phyloP scores from a whole-genome alignment of 2,329 filamentous ascomycete species.

The Xylariaceae sp. region DNA sequence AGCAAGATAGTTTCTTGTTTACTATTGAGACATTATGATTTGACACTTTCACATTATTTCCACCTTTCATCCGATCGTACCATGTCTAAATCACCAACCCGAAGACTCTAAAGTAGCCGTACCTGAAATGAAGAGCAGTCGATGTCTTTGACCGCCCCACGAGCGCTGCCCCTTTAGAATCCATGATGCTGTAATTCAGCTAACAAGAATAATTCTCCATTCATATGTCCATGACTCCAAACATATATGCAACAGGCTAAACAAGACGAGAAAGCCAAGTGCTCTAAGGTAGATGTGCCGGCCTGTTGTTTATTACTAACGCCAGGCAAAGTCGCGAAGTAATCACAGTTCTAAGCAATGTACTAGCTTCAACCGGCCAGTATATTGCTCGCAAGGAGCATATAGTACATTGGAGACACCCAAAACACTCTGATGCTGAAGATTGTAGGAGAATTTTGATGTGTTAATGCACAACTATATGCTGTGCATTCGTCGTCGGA shows the following conservation, averaged over 20 bases:
- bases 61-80: not conserved
- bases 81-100: not conserved
- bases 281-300: not conserved
- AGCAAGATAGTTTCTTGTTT: too few species aligned
- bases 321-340: constrained; percentile 3
- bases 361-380: constrained; percentile 3
- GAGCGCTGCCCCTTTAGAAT: constrained; percentile 8
- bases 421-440: not conserved
- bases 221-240: constrained; percentile 26
- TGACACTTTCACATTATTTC: constrained; percentile 35
- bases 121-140: constrained; percentile 14
- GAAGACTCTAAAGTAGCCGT: not conserved
- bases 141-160: constrained; percentile 17
- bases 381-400: not conserved
- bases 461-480: constrained; percentile 15
- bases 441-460: not conserved
- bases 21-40: constrained; percentile 40
- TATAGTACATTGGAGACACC: not conserved
- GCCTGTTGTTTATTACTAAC: not conserved
- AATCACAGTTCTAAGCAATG: not conserved
- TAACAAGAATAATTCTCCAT: constrained; percentile 13
- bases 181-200: constrained; percentile 4
- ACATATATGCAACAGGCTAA: constrained; percentile 32
- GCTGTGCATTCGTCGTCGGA: constrained; percentile 27
- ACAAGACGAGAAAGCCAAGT: constrained; percentile 8